Evolutionary conservation across 148 eudicot genomes (phyloP).

Genomic region (Amaranthus cruentus): DNA sequence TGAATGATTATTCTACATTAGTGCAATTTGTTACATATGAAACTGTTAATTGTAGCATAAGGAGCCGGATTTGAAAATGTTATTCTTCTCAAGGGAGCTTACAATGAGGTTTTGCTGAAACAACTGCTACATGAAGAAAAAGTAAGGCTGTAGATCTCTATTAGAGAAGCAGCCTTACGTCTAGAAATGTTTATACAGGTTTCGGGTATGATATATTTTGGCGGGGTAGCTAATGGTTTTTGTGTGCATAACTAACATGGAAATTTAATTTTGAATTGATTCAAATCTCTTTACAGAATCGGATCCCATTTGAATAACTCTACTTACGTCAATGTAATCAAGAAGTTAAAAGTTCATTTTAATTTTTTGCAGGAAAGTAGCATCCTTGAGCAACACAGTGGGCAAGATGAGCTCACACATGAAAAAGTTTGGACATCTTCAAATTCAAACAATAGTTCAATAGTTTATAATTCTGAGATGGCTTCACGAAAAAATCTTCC

Average conservation of each 20-base stretch:
- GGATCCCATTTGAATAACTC: neutral
- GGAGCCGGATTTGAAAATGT: too few species aligned
- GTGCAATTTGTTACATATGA: too few species aligned
- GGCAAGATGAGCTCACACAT: constrained; percentile 9
- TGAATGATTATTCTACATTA: neutral
- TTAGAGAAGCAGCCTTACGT: neutral
- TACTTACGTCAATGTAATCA: neutral
- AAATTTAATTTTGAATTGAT: too few species aligned
- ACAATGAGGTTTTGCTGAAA: neutral
- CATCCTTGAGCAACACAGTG: constrained; percentile 18
- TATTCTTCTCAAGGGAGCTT: too few species aligned
- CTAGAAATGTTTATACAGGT: too few species aligned
- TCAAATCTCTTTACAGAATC: too few species aligned
- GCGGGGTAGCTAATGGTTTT: too few species aligned
- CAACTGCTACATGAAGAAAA: neutral
- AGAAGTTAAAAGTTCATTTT: neutral
- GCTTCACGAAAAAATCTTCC: constrained; percentile 8
- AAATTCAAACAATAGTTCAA: constrained; percentile 9
- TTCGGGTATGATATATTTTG: too few species aligned
- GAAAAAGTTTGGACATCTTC: constrained; percentile 4
- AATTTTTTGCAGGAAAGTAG: constrained; percentile 32
- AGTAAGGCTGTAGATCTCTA: too few species aligned
- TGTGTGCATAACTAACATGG: too few species aligned
- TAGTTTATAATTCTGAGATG: neutral
- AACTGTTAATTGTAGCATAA: too few species aligned